Base-by-base conservation (phyloP, 2,329 filamentous ascomycete genomes). In the Saccharata proteae region DNA sequence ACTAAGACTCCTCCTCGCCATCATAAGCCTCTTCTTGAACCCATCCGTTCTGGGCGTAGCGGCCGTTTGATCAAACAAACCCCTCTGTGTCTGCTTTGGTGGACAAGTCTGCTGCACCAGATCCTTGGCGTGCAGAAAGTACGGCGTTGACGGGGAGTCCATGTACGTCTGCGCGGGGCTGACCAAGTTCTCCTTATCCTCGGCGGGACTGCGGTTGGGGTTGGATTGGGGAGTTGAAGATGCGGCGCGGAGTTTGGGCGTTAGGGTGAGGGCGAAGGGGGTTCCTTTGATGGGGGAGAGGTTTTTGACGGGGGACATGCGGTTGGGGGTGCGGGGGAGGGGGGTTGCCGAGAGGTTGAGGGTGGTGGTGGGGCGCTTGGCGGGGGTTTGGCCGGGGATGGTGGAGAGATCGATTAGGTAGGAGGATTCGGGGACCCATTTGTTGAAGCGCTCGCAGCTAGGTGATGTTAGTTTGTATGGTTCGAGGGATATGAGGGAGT, bases 91-190 rank as follows among this genome's bases (percentile, higher is more conserved):
- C 43, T 65, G 62, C 44, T 71, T 71, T 1, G 67, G 65, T 1
- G 69, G 69, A 35, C 64, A 67, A 1, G 67, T 71, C 44, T 65
- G 61, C 34, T 69, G 66, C 3, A 64, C 54, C 11, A 67, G 41
- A 20, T 52, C 51, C 38, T 52, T 50, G 21, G 53, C 57, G 38
- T 58, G 57, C 15, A 58, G 48, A 38, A 59, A 62, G 42, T 59
- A 67, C 13, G 60, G 64, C 6, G 58, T 67, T 9, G 49, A 56
- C 3, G 57, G 64, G 4, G 57, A 22, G 8, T 14, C 24, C 12
- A 17, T 14, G 3, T 15, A 17, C 14, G 17, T 29, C 44, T 44
- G 30, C 35, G n/a, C 54, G 50, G 26, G 57, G 47, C 21, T 53
- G 51, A 10, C 15, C 16, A 24, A 23, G 34, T 33, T 38, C 16